Evolutionary conservation across 192 early-diverging fungal species (phyloP), one percentile per base, ranked within the genome.

Genomic region (Mortierella hygrophila): DNA sequence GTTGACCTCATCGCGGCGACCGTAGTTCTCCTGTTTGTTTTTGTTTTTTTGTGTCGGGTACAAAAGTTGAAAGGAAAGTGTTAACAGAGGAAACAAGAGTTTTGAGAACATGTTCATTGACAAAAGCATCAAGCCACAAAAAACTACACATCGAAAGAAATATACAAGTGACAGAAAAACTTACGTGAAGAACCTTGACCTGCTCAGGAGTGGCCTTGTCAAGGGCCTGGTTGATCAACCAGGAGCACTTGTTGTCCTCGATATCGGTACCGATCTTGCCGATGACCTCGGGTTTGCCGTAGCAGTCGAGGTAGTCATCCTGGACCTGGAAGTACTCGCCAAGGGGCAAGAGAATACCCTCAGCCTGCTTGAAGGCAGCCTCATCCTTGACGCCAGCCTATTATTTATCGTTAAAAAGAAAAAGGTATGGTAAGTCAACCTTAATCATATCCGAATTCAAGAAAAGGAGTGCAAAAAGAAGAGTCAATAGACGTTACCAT

Each of bases 181-280:
- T 83, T 89, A 94, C 95, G 70, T 96, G 94, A 15, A 99, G 93
- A 3, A 96, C 47, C 89, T 94, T 87, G 76, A 97, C 93, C 91
- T 99, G 98, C 80, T 95, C 97, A 52, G 94, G 88, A n/a, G 88
- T 91, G 68, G 92, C 94, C 68, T 89, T 92, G 79, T 89, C 90
- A 32, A 99, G 92, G 1, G 98, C 98, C 90, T 97, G 95, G 80
- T 97, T 97, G 82, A 99, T 95, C 77, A 99, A 89, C 98, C 98
- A 99, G 26, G 95, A 97, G 91, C 98, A 99, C 93, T 99, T 99
- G 94, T 99, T 99, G 90, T 99, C 98, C 91, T 99, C 95, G 71
- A 99, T 99, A 87, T 99, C 98, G 40, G 98, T 99, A 63, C 98
- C 98, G 89, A 99, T 97, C 93, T 99, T 99, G 83, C 98, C 98